Conservation (phyloP, 2,329 filamentous ascomycete genomes). For the Zasmidium angulare region DNA sequence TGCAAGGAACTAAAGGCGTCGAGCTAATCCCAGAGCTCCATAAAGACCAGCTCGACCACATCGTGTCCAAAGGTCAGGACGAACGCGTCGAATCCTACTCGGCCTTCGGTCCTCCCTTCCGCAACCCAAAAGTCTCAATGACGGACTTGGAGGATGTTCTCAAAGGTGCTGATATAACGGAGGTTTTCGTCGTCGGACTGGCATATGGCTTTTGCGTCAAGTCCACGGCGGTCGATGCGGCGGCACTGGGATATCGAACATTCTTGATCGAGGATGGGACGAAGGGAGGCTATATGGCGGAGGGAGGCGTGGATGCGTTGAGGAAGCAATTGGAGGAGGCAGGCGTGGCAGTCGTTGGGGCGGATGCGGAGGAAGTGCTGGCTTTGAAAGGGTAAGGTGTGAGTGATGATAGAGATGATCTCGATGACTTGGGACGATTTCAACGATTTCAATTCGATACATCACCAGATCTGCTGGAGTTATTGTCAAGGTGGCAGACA, state of each 20-base stretch:
- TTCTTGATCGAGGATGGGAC: constrained; percentile 78
- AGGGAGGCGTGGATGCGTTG: constrained; percentile 59
- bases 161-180: constrained; percentile 60
- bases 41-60: constrained; percentile 55
- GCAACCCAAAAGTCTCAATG: constrained; percentile 56
- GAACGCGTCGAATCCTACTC: constrained; percentile 86
- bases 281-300: constrained; percentile 64
- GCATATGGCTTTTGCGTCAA: constrained; percentile 90
- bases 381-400: not conserved
- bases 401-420: not conserved
- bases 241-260: constrained; percentile 71
- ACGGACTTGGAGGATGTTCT: constrained; percentile 64
- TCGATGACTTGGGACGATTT: not conserved
- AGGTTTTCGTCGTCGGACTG: constrained; percentile 83
- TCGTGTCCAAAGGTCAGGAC: constrained; percentile 78
- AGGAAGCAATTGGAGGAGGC: constrained; percentile 26
- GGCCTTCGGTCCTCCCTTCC: constrained; percentile 81
- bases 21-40: constrained; percentile 73
- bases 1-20: constrained; percentile 71
- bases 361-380: constrained; percentile 10
- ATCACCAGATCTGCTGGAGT: not conserved
- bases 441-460: no score
- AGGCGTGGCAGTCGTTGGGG: constrained; percentile 12
- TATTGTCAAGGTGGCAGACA: no score
- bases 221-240: constrained; percentile 75